Percentiles rank a stretch among this genome's conserved stretches.
Evolutionary conservation across 2,329 filamentous ascomycete species (phyloP).

Genomic region (Epicoccum sorghinum): DNA sequence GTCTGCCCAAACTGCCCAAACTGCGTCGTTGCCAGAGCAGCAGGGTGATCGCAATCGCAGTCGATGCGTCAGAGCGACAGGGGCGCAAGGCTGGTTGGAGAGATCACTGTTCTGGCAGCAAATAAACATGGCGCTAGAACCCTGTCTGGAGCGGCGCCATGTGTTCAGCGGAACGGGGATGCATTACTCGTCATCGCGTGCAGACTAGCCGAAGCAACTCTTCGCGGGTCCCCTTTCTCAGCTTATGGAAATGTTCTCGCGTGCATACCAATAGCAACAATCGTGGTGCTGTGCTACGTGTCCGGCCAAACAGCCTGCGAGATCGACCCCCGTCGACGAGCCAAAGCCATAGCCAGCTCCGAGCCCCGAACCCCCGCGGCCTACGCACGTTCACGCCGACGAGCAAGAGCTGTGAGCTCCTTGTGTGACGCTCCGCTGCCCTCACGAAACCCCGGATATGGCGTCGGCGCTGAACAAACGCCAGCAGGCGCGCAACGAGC

Average conservation of each 20-base stretch:
- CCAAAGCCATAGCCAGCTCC: not conserved
- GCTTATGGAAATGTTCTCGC: conserved; percentile 6
- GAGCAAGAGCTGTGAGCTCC: conserved; percentile 6
- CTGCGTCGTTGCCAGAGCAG: conserved; percentile 1
- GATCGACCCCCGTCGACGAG: not conserved
- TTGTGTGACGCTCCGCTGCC: conserved; percentile 8
- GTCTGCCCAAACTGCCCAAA: not conserved
- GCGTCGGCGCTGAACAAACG: conserved; percentile 84
- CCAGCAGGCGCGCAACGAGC: conserved; percentile 97
- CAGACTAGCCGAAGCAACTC: conserved; percentile 10
- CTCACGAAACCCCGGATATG: conserved; percentile 56
- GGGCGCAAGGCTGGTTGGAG: conserved; percentile 2
- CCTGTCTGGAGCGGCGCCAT: conserved; percentile 17
- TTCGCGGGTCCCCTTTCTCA: conserved; percentile 12
- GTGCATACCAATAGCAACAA: conserved; percentile 4
- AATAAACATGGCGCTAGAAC: conserved; percentile 9
- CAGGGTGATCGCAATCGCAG: not conserved
- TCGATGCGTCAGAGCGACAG: not conserved
- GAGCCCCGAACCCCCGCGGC: conserved; percentile 6
- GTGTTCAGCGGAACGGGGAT: conserved; percentile 15
- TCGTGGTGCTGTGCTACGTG: conserved; percentile 15
- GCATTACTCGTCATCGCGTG: conserved; percentile 19
- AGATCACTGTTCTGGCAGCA: not conserved
- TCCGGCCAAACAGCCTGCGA: not conserved
- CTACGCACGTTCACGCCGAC: conserved; percentile 15